Percentiles rank a stretch among this genome's conserved stretches.
phyloP scores from a whole-genome alignment of 192 early-diverging fungal genomes.

The Coemansia sp. region DNA sequence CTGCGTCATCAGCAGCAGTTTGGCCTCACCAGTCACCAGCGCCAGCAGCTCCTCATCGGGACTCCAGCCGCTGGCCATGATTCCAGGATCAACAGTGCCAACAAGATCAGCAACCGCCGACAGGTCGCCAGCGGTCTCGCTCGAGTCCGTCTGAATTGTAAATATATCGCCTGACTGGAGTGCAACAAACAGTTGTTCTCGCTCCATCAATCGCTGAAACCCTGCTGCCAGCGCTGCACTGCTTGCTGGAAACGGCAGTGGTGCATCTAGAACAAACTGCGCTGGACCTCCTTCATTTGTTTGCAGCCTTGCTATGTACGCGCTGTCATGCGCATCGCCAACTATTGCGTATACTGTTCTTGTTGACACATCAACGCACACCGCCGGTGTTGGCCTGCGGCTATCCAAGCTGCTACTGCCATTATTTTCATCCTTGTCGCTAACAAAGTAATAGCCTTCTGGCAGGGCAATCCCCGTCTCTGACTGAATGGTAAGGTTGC shows the following conservation, averaged over 20 bases:
- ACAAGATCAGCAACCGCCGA: conserved; percentile 13
- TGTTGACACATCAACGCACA: conserved; percentile 21
- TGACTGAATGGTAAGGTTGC: conserved; percentile 26
- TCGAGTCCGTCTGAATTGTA: conserved; percentile 8
- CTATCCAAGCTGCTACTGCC: background rate
- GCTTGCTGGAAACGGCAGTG: conserved; percentile 27
- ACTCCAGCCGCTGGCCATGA: conserved; percentile 65
- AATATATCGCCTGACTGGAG: conserved; percentile 56
- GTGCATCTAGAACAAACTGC: background rate
- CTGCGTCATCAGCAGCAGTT: conserved; percentile 77
- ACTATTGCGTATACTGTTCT: conserved; percentile 6
- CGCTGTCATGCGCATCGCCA: conserved; percentile 16
- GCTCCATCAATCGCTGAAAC: conserved; percentile 57
- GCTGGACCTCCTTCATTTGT: background rate
- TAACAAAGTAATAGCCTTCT: conserved; percentile 6
- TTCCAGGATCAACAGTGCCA: conserved; percentile 39
- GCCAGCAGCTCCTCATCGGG: conserved; percentile 87
- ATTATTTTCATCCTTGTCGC: background rate
- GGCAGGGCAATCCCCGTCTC: conserved; percentile 21
- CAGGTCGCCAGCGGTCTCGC: background rate
- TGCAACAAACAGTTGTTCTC: conserved; percentile 52
- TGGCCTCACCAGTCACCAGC: conserved; percentile 69
- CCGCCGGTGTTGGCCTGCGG: conserved; percentile 6
- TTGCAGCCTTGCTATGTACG: conserved; percentile 1
- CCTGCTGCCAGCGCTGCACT: conserved; percentile 10